Base-by-base conservation (phyloP, 768 basidiomycete species). In the Russula sp. region DNA sequence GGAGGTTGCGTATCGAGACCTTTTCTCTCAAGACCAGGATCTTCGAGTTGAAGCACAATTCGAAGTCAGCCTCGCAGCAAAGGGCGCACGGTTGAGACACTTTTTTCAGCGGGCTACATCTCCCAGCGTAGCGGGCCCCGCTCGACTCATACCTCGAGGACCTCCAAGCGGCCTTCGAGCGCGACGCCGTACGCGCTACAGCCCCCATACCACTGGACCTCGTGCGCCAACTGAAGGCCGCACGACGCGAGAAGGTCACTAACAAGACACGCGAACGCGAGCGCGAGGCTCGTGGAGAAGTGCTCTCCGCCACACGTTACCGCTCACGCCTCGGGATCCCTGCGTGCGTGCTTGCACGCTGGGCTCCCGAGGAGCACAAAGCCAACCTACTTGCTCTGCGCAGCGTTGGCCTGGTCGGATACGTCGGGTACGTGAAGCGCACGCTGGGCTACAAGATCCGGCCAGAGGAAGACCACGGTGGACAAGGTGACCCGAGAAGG, bases 211-310 rank as follows among this genome's bases (percentile, higher is more conserved):
- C 85, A 0, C 78, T 77, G 0, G 75, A 78, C 31, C 74, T 91
- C 51, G 69, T 87, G 18, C 75, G 74, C 27, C 69, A 72, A 40
- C 77, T 87, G 49, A 76, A 80, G 42, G 75, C 76, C 14, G 91
- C 89, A 0, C 82, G 86, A 2, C 75, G 77, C 16, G 81, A 82
- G 65, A 85, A 82, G 66, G 75, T 87, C 11, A 74, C 72, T 7
- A 89, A 91, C 74, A 87, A 86, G 73, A 86, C 86, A 2, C 77
- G 79, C 6, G 84, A 86, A 68, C 76, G 75, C 2, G 75, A 78
- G 57, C 82, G 87, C 0, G 87, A 27, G 22, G 22, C 80, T 97
- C 77, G 77, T 0, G 91, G 91, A 2, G 86, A 88, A 69, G 73
- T 88, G 13, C 75, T 83, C 9, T 70, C 69, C 0, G 70, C 77